A percentile compares a stretch with the other conserved stretches of the same genome.
These are phyloP conservation scores for Ophiocordyceps robertsii DNA, from an alignment of 2,329 filamentous ascomycete species.

Conservation along the genomic window DNA sequence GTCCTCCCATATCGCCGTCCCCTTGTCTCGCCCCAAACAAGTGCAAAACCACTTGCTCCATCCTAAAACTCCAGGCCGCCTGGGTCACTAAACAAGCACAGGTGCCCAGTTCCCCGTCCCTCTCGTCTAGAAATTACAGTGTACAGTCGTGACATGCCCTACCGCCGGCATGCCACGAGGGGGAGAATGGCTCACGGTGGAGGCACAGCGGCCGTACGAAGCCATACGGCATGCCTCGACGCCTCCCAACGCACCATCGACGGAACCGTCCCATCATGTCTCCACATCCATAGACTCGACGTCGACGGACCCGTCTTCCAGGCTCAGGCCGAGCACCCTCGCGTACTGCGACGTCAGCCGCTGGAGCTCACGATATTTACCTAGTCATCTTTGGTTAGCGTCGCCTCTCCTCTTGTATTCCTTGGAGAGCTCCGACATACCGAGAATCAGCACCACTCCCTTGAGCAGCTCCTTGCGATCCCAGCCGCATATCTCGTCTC, in stretches of 20 bases:
- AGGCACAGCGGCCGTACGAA: not conserved
- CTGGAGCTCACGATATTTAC: constrained; percentile 91
- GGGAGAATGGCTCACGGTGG: no score
- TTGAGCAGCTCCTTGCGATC: constrained; percentile 75
- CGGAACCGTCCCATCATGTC: constrained; percentile 8
- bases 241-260: not conserved
- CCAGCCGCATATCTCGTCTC: constrained; percentile 78
- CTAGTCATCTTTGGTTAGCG: constrained; percentile 30
- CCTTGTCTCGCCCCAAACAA: no score
- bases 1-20: no score
- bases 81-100: no score
- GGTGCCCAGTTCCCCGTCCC: no score
- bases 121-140: no score
- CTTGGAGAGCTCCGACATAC: constrained; percentile 37
- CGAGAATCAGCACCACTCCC: constrained; percentile 83
- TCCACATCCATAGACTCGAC: constrained; percentile 31
- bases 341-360: constrained; percentile 92
- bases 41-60: not conserved
- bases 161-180: no score
- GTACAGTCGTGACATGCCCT: no score
- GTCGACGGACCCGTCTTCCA: constrained; percentile 29
- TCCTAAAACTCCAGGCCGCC: not conserved
- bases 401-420: not conserved
- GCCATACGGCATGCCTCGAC: not conserved
- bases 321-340: constrained; percentile 54